Percentiles rank a stretch among this genome's conserved stretches.
These are phyloP conservation scores for Austroboletus novae-zelandiae DNA, from an alignment of 1,284 basidiomycete genomes.

Conservation along the genomic window DNA sequence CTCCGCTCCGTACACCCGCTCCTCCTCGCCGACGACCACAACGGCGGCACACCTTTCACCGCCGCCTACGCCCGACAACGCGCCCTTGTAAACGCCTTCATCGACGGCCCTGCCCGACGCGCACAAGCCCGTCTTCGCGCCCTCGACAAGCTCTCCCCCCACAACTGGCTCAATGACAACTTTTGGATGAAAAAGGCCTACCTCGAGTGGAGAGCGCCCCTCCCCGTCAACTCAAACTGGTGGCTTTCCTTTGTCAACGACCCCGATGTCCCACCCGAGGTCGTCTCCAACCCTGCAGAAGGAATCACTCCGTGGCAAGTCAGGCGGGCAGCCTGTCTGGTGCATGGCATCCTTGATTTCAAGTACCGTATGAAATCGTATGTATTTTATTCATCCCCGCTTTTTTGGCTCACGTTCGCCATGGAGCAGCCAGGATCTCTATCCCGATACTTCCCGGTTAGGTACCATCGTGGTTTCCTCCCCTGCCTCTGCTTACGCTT, in stretches of 20 bases:
- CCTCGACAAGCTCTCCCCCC: slow-evolving; percentile 80
- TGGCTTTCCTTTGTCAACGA: slow-evolving; percentile 88
- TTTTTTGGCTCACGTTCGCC: slow-evolving; percentile 4
- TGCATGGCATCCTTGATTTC: slow-evolving; percentile 76
- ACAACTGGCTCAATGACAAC: slow-evolving; percentile 96
- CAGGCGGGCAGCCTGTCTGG: slow-evolving; percentile 82
- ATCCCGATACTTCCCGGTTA: slow-evolving; percentile 55
- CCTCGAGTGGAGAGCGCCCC: slow-evolving; percentile 84
- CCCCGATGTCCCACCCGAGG: slow-evolving; percentile 45
- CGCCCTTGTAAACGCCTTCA: slow-evolving; percentile 19
- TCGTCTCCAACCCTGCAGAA: slow-evolving; percentile 37
- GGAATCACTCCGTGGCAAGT: slow-evolving; percentile 83
- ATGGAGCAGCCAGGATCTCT: slow-evolving; percentile 48
- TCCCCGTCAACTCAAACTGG: slow-evolving; percentile 95
- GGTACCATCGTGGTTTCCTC: slow-evolving; percentile 33
- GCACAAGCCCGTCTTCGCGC: slow-evolving; percentile 76
- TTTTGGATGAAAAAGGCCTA: slow-evolving; percentile 93
- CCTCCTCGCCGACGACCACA: slow-evolving; percentile 70
- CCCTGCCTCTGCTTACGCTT: slow-evolving; percentile 1
- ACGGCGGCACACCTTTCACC: slow-evolving; percentile 52
- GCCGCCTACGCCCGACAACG: slow-evolving; percentile 29
- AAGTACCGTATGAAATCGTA: slow-evolving; percentile 68
- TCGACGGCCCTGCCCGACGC: slow-evolving; percentile 19
- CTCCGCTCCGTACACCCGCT: slow-evolving; percentile 80
- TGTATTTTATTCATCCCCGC: slow-evolving; percentile 20